Base-by-base conservation (phyloP, 345 rosid genomes). In the Moricandia arvensis region DNA sequence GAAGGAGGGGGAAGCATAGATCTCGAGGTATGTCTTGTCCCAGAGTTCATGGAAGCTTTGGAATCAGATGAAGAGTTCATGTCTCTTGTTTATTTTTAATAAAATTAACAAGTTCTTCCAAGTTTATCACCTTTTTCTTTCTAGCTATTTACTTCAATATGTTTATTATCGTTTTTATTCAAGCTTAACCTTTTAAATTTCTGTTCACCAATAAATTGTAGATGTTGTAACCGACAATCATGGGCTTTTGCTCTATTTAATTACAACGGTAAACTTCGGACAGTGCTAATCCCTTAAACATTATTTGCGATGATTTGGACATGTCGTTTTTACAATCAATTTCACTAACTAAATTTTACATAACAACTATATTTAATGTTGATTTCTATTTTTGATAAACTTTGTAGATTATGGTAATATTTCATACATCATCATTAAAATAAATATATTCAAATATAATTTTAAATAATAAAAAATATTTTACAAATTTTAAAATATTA, bases 1-100 rank as follows among this genome's bases (percentile, higher is more conserved):
- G 87, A 87, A 69, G 96, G 93, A 0, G 88, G 85, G 0, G 89
- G 92, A 21, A 93, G 96, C 70, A 49, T 88, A 1, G 96, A 90
- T 30, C 82, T 91, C 75, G 97, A 89, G 74, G 59, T 89, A 1
- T 91, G 96, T 61, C 90, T 91, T 68, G 85, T 85, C 5, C 82
- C 86, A 0, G 74, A 71, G 45, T 77, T 63, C 11, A 91, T 93
- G 98, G 66, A 72, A 7, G 88, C 89, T 71, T 74, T 90, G 15
- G 90, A 90, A 80, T 71, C 78, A 13, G 87, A 88, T 69, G 53
- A 80, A 15, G 92, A 85, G 64, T 84, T 88, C 74, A 74, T 86
- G 81, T 74, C 77, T 24, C 80, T 72, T 61, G 78, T 77, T 35
- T 82, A 81, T 79, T 24, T 0, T 35, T 80, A 18, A 66, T 26